Evolutionary conservation across 768 basidiomycete species (phyloP), one percentile per base, ranked within the genome.

Genomic region (Suillus ampliporus): DNA sequence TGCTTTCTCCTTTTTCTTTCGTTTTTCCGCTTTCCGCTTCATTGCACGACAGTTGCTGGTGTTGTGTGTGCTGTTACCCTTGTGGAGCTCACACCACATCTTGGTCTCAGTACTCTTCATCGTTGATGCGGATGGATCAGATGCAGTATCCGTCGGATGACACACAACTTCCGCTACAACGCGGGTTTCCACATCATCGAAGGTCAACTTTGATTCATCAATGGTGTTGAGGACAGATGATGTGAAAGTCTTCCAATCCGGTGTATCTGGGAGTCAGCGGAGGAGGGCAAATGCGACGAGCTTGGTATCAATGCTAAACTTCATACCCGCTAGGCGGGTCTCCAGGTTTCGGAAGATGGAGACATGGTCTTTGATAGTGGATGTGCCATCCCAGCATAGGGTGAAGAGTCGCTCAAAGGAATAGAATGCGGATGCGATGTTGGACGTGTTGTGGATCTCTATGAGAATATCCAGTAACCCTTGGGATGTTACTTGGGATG

Each of bases 231-330:
- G n/a, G 10, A 58, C 23, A 7, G 57, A n/a, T n/a, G 41, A 43
- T 19, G 28, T 58, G 41, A 58, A 58, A 10, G 41, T 37, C 19
- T 28, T 44, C 57, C 57, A 58, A 41, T 58, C 41, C 21, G 57
- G 15, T 19, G 57, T 58, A 17, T 53, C 21, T 5, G 57, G 57
- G 11, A 58, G 40, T 4, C 37, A 58, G 40, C 28, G 19, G 38
- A 58, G 57, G n/a, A 58, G 40, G n/a, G 57, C 41, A 41, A 58
- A 58, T 14, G 57, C 38, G 26, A 58, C n/a, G 14, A 58, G 57
- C 44, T 58, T 58, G 13, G 19, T 14, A 43, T 58, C 57, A 46
- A 58, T n/a, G 7, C 1, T 10, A n/a, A 58, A 58, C 28, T 58
- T 58, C 57, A 58, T 58, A 28, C 57, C 41, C 19, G 57, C 37